phyloP scores from a whole-genome alignment of 1,284 basidiomycete species.

The Irpex rosettiformis region DNA sequence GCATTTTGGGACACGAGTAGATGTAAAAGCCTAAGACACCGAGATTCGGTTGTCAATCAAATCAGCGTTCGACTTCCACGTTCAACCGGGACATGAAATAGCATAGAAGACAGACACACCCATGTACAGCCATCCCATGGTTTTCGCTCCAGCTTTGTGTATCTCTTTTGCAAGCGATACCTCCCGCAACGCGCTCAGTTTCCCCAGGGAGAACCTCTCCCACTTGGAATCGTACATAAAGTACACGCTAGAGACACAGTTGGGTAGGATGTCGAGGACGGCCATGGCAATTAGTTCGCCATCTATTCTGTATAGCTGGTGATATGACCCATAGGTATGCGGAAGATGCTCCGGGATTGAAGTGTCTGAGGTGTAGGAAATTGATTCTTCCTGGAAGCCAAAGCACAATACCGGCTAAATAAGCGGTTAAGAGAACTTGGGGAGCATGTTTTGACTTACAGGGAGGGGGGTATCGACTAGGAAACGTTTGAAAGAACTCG shows the following conservation, averaged over 20 bases:
- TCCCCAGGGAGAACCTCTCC: constrained; percentile 79
- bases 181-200: constrained; percentile 87
- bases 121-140: constrained; percentile 77
- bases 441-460: constrained; percentile 36
- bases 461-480: constrained; percentile 76
- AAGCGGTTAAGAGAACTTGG: neutral
- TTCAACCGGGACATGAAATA: too few species aligned
- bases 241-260: constrained; percentile 93
- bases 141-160: constrained; percentile 58
- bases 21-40: constrained; percentile 81
- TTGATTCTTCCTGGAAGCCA: constrained; percentile 38
- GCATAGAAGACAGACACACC: constrained; percentile 43
- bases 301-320: constrained; percentile 83
- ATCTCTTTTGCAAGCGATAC: constrained; percentile 72
- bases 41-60: too few species aligned
- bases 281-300: constrained; percentile 82
- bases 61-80: neutral
- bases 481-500: constrained; percentile 63
- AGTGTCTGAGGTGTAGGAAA: constrained; percentile 45
- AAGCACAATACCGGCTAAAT: neutral
- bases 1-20: constrained; percentile 92
- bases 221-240: constrained; percentile 88
- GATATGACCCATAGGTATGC: constrained; percentile 77
- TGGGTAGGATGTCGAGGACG: constrained; percentile 89
- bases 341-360: constrained; percentile 58